Base-by-base conservation (phyloP, 805 yeast species). In the Debaryomyces prosopidis region DNA sequence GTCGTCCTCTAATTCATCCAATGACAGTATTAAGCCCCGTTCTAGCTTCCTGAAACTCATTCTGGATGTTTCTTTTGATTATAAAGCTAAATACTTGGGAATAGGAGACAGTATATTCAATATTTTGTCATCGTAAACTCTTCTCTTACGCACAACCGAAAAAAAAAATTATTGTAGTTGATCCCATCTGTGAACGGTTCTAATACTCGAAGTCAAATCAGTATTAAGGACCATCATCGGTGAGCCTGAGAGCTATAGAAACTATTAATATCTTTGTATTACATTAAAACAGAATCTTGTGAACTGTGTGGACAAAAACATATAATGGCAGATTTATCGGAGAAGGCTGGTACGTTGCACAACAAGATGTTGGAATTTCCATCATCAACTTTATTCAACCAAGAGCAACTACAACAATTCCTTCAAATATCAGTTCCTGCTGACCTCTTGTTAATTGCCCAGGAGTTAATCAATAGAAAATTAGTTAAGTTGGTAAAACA, bases 401-500 rank as follows among this genome's bases (percentile, higher is more conserved):
- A 90, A 64, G 73, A 72, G 2, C 95, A 89, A 57, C 75, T 92
- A 43, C 80, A 78, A 54, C 68, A 69, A 34, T 53, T 82, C 46
- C 60, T 78, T 33, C 68, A 73, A 19, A 59, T 75, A 39, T 50
- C 72, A 23, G 70, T 79, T 45, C 64, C 70, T 8, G 66, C 58
- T 38, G 80, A 78, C 42, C 56, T 80, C 36, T 69, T 80, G 69
- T 58, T 60, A 6, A 54, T 76, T 34, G 75, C 79, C 1, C 85
- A 82, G 57, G 79, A 77, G 45, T 63, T 82, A 34, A 58, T 80
- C 44, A 73, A 79, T 57, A 73, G 74, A 48, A 84, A 85, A 51
- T 70, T 88, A 47, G 75, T 89, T 42, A 87, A 87, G 62, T 68
- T 89, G 47, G 76, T 85, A 19, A 86, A 83, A 55, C 81, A 76